These are phyloP conservation scores for Leccinum variicolor DNA, from an alignment of 768 basidiomycete genomes.

Conservation along the genomic window DNA sequence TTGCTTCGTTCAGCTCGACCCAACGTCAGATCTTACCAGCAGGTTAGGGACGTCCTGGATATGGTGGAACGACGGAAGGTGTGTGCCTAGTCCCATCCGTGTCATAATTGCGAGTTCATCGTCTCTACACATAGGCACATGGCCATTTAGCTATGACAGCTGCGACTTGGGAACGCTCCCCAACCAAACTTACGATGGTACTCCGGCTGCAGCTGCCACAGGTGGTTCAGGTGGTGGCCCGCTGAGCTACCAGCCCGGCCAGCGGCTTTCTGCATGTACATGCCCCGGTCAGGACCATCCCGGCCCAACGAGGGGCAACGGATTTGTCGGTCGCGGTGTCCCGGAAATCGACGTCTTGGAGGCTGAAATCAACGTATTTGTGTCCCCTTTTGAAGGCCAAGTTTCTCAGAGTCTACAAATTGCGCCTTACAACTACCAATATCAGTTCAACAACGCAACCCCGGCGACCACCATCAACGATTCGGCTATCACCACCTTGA, in stretches of 20 bases:
- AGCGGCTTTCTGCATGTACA: slow-evolving; percentile 83
- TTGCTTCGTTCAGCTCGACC: background rate
- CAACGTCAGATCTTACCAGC: slow-evolving; percentile 19
- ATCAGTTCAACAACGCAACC: slow-evolving; percentile 53
- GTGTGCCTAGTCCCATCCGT: slow-evolving; percentile 13
- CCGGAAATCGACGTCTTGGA: slow-evolving; percentile 96
- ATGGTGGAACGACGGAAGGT: slow-evolving; percentile 86
- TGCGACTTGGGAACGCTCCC: slow-evolving; percentile 88
- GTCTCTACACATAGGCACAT: slow-evolving; percentile 35
- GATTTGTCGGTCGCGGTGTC: slow-evolving; percentile 62
- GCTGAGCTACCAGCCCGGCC: slow-evolving; percentile 82
- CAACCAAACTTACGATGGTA: slow-evolving; percentile 69
- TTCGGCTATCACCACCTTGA: slow-evolving; percentile 47
- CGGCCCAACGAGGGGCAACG: slow-evolving; percentile 53
- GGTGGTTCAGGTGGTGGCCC: slow-evolving; percentile 46
- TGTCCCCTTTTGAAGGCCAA: slow-evolving; percentile 50
- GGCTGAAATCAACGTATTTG: slow-evolving; percentile 59
- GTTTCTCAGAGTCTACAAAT: slow-evolving; percentile 81
- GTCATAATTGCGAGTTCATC: background rate
- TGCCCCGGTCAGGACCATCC: slow-evolving; percentile 86
- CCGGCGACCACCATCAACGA: slow-evolving; percentile 55
- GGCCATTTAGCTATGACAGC: slow-evolving; percentile 81
- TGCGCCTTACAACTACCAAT: slow-evolving; percentile 75
- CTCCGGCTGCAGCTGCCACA: slow-evolving; percentile 56
- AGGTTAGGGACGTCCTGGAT: slow-evolving; percentile 75